These are phyloP conservation scores for Penicillium verhagenii DNA, from an alignment of 495 filamentous ascomycete genomes.

Conservation along the genomic window DNA sequence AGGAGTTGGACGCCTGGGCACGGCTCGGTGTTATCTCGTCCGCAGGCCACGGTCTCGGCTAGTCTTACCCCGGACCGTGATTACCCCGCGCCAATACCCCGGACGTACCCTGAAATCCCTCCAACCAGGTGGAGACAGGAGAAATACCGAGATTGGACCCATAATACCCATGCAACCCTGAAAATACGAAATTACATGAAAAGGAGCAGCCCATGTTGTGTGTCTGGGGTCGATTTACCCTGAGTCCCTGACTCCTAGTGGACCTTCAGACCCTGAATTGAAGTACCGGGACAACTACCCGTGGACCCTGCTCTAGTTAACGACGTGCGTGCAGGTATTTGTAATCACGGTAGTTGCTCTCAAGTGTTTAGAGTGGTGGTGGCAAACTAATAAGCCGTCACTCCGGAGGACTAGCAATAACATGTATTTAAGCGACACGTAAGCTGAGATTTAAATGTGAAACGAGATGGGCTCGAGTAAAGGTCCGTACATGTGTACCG, in stretches of 20 bases:
- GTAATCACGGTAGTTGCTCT: background rate
- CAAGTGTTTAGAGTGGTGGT: background rate
- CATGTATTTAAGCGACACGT: no score
- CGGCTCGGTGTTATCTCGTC: conserved; percentile 12
- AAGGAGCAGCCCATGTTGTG: background rate
- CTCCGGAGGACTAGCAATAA: no score
- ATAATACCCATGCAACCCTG: no score
- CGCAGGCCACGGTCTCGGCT: conserved; percentile 10
- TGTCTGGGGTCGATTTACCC: no score
- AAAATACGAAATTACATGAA: conserved; percentile 5
- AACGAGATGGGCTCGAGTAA: no score
- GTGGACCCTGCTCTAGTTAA: background rate
- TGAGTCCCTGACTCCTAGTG: background rate
- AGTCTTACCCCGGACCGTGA: conserved; percentile 18
- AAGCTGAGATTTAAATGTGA: no score
- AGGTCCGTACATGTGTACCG: no score
- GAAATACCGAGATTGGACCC: conserved; percentile 5
- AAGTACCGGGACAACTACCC: background rate
- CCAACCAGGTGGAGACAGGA: conserved; percentile 14
- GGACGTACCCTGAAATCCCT: conserved; percentile 16
- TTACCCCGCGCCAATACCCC: conserved; percentile 18
- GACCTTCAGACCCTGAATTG: background rate
- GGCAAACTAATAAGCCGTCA: background rate
- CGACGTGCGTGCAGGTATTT: background rate
- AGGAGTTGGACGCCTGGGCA: conserved; percentile 11